Base-by-base conservation (phyloP, 2,329 filamentous ascomycete species). In the Hyphodiscus sp. region DNA sequence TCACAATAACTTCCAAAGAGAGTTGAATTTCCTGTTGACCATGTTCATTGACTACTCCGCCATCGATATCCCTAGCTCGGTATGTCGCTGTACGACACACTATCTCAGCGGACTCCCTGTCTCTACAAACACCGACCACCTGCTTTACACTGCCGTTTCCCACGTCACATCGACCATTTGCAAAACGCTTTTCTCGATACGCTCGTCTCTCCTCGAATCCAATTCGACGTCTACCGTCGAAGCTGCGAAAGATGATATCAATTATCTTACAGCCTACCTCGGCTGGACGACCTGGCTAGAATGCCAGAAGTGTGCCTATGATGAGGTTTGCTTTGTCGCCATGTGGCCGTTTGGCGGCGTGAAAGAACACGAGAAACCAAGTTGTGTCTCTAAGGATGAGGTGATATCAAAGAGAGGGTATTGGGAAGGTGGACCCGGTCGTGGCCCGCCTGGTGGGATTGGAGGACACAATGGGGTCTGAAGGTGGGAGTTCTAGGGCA, bases 11-110 rank as follows among this genome's bases (percentile, higher is more conserved):
- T 63, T 69, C 8, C 69, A 79, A 65, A 65, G 64, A 0, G 59
- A 65, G 19, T 61, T 76, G 1, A 68, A 71, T 49, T 60, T 59
- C 16, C 64, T 73, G 11, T 63, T 76, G 1, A 67, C 73, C 23
- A 65, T 70, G 10, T 74, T 71, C 57, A 68, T 76, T 19, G 69
- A 77, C 57, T 70, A 74, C 55, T 66, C 69, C 16, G 67, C 41
- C n/a, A 13, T 10, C 33, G 16, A 38, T n/a, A 26, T 68, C n/a
- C 67, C 69, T 13, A 66, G 65, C 1, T 75, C 79, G 15, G 69
- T 69, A 8, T 65, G 69, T 1, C 69, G 73, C 43, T 85, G 81
- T 63, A 67, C 72, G 0, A 54, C 67, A 5, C 76, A 79, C 47
- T 75, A 73, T 54, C 68, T 76, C 0, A 56, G 62, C 2, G 63